A percentile compares a stretch with the other conserved stretches of the same genome.
Conservation (phyloP, 169 alveolate species). For the Besnoitia besnoiti region DNA sequence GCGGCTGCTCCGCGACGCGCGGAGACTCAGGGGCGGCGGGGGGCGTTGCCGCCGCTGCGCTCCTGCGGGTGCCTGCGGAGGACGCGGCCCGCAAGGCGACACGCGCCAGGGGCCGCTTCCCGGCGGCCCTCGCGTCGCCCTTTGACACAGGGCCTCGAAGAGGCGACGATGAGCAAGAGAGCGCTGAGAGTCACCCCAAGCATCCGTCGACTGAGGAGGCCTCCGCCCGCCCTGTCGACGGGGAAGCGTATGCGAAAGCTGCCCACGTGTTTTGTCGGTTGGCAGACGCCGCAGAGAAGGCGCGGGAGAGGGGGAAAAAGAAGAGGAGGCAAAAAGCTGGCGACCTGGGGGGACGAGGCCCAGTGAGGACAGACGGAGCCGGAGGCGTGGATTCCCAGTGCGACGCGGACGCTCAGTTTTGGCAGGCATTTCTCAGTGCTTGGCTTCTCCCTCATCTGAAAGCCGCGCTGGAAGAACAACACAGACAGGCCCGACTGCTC, state of each 20-base stretch:
- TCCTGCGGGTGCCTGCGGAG: not conserved
- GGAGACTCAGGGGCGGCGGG: no score
- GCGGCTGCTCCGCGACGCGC: not conserved
- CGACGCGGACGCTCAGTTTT: not conserved
- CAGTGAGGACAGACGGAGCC: not conserved
- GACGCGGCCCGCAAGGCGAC: not conserved
- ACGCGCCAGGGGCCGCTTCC: not conserved
- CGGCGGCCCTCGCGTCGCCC: not conserved
- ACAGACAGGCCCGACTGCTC: not conserved
- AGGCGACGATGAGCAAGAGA: no score
- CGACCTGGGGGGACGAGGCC: not conserved
- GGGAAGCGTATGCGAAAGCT: slow-evolving; percentile 41
- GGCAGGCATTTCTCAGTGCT: not conserved
- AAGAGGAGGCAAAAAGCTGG: not conserved
- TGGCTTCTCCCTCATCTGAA: slow-evolving; percentile 24
- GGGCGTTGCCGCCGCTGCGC: not conserved
- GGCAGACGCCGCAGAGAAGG: slow-evolving; percentile 11
- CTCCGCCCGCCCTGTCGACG: not conserved
- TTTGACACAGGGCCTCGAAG: no score
- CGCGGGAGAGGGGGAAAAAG: not conserved
- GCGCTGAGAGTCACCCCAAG: no score
- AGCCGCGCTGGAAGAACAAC: not conserved
- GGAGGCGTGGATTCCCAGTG: not conserved
- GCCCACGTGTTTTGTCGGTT: slow-evolving; percentile 29
- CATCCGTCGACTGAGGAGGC: no score